Evolutionary conservation across 805 yeast genomes (phyloP).

Genomic region (Diddensiella santjacobensis): DNA sequence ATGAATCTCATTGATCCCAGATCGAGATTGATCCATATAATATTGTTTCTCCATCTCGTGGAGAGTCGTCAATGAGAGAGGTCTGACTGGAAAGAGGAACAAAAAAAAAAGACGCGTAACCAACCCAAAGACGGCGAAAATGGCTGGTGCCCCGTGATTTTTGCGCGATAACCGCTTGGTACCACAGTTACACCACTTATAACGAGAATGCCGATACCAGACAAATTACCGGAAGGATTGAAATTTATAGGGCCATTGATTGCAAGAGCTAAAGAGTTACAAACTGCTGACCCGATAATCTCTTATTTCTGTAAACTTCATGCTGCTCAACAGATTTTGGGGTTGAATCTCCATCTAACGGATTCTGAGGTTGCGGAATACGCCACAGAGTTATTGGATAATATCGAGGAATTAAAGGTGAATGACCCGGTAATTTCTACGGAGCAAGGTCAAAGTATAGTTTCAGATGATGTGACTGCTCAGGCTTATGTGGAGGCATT

Average conservation of each 20-base stretch:
- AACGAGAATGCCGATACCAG: neutral
- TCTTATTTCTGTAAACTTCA: conserved; percentile 69
- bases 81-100: neutral
- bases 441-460: conserved; percentile 41
- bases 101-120: neutral
- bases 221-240: conserved; percentile 25
- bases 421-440: conserved; percentile 37
- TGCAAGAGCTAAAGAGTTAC: conserved; percentile 45
- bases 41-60: neutral
- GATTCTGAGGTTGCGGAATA: conserved; percentile 54
- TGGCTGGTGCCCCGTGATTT: neutral
- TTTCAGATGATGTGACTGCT: conserved; percentile 59
- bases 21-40: neutral
- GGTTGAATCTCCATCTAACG: conserved; percentile 52
- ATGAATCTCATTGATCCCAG: neutral
- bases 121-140: neutral
- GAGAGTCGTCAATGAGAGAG: too few relatives aligned
- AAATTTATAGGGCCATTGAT: conserved; percentile 28
- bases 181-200: neutral
- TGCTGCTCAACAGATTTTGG: conserved; percentile 69
- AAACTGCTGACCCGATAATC: conserved; percentile 56
- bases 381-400: conserved; percentile 62
- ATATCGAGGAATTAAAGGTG: conserved; percentile 57
- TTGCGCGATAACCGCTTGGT: neutral
- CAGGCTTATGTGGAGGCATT: conserved; percentile 54